These are phyloP conservation scores for Solanum sitiens DNA, from an alignment of 257 asterid genomes.

Conservation along the genomic window DNA sequence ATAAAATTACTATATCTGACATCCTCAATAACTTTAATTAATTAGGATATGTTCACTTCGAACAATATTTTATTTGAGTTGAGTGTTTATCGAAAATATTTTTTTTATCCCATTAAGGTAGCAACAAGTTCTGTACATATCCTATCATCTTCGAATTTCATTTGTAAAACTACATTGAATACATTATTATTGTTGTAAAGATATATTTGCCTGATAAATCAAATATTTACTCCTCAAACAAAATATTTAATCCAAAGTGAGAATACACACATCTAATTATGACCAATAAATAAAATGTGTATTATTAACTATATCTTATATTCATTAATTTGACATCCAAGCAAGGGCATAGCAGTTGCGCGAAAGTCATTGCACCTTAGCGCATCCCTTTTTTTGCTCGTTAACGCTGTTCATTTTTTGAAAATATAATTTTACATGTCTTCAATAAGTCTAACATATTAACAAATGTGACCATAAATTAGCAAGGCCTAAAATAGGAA, in stretches of 20 bases:
- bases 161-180: neutral
- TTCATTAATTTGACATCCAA: neutral
- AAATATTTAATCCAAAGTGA: neutral
- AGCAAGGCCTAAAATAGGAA: neutral
- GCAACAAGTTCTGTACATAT: accelerated
- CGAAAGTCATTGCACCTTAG: too few relatives aligned
- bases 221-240: neutral
- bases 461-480: neutral
- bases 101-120: neutral
- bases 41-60: neutral
- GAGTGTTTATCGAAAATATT: too few relatives aligned
- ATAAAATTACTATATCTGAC: neutral
- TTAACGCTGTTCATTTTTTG: accelerated
- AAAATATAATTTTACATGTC: neutral
- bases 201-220: accelerated
- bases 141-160: neutral
- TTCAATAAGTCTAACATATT: neutral
- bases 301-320: neutral
- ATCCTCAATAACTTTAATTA: neutral
- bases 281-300: neutral
- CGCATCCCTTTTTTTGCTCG: too few relatives aligned
- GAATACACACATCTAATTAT: neutral
- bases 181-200: neutral
- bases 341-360: too few relatives aligned
- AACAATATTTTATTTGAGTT: too few relatives aligned